Evolutionary conservation across 1,284 basidiomycete genomes (phyloP), one percentile per base, ranked within the genome.

Genomic region (Gomphus sp.): DNA sequence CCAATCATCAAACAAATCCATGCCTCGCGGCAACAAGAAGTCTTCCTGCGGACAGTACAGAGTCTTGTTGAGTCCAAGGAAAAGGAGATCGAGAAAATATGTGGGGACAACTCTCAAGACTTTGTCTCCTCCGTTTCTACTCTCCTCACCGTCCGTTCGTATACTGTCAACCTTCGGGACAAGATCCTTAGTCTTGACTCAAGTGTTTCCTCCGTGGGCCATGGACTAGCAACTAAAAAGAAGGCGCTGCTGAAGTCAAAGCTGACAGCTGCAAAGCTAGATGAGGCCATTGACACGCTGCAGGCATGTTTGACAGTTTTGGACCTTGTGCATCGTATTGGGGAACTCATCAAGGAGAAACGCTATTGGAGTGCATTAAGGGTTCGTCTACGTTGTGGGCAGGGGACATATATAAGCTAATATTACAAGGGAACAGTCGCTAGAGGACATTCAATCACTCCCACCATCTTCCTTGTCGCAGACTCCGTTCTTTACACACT

Each of bases 71-170:
- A 90, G 66, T 85, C 93, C 64, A 98, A 98, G 74, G 97, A 99
- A 70, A 79, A 81, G 60, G 95, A 99, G 73, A 99, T 99, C 68
- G 93, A 98, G 75, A 84, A 82, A 61, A 94, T 98, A 72, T 99
- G 97, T 73, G 84, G 88, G 60, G 88, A 90, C 65, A 98, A 98
- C 71, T 98, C 99, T 70, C 92, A 96, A 75, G 97, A 99, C 71
- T 99, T 99, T 69, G 93, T 98, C 28, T 87, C 88, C 25, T 97
- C 95, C 8, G 94, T 98, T 9, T 93, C 94, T 37, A 98, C 94
- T 4, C 78, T 99, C 58, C 88, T 98, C 71, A 91, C 89, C 52
- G 94, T 99, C 69, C 89, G 98, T 66, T 93, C 87, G 3, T 91
- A 90, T 70, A 91, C 89, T 52, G 85, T 84, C 64, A 89, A 84